phyloP scores from a whole-genome alignment of 495 filamentous ascomycete genomes.

The Penicillium cosmopolitanum region DNA sequence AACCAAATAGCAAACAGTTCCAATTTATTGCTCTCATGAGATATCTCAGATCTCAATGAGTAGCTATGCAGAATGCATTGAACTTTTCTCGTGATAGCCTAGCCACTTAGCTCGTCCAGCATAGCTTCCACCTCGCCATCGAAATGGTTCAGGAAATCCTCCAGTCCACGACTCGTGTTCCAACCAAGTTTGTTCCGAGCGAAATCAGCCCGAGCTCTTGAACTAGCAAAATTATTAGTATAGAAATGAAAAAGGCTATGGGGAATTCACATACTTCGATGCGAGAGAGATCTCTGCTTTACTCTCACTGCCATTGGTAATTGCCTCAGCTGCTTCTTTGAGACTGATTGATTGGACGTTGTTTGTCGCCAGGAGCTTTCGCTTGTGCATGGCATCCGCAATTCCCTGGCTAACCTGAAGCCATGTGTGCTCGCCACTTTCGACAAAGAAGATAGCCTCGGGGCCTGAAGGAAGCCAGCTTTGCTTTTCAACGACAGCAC shows the following conservation, averaged over 20 bases:
- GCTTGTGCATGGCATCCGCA: constrained; percentile 36
- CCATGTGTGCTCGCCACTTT: constrained; percentile 45
- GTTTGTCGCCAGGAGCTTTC: constrained; percentile 32
- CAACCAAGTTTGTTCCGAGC: constrained; percentile 8
- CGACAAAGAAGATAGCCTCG: constrained; percentile 49
- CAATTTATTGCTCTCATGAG: too few relatives aligned
- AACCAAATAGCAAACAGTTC: too few relatives aligned
- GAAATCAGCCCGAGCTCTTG: constrained; percentile 8
- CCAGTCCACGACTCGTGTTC: neutral
- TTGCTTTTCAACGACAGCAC: constrained; percentile 17
- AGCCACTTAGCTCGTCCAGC: constrained; percentile 6
- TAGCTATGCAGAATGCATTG: too few relatives aligned
- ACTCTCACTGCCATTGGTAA: constrained; percentile 21
- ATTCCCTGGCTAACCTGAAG: constrained; percentile 38
- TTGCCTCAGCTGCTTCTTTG: constrained; percentile 36
- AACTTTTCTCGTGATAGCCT: neutral
- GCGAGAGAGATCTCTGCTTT: constrained; percentile 41
- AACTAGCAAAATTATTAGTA: constrained; percentile 1
- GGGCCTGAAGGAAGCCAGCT: constrained; percentile 41
- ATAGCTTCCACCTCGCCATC: constrained; percentile 9
- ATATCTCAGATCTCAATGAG: too few relatives aligned
- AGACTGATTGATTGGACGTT: constrained; percentile 36
- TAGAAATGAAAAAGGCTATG: neutral
- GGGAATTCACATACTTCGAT: constrained; percentile 21
- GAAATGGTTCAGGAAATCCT: constrained; percentile 8